Base-by-base conservation (phyloP, 1,284 basidiomycete genomes). In the Cryptococcus wingfieldii region DNA sequence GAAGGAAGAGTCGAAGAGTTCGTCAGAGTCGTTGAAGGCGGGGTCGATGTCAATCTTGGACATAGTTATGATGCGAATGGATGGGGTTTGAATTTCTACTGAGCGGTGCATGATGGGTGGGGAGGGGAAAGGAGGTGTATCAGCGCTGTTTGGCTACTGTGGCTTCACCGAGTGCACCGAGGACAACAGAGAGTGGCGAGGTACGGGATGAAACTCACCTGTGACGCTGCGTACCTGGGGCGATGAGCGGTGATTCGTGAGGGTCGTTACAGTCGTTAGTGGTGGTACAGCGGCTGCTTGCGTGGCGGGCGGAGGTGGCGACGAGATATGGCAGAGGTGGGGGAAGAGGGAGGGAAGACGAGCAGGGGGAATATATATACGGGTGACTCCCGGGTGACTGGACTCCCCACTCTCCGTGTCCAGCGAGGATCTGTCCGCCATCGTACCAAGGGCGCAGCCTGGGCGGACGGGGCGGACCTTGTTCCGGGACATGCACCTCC, bases 1-100 rank as follows among this genome's bases (percentile, higher is more conserved):
- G 39, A 60, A 57, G 16, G 55, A 54, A 18, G 59, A 60, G 41
- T 60, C 55, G 34, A 57, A 60, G 28, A 60, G 19, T 41, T 60
- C 59, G 59, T 60, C 59, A 47, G 57, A 55, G 27, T 55, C 38
- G 18, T 39, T 51, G 34, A 51, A 43, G 47, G 42, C 41, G 16
- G n/a, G n/a, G 41, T 42, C 41, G 41, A 42, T 18, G 23, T 42
- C 41, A 42, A 42, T 19, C n/a, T 42, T 42, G 41, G 41, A 23
- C 41, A 42, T 42, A 5, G 23, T 14, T 3, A 42, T 18, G 23
- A 23, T 42, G 41, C 41, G 12, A 16, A 42, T n/a, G 12, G 14
- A 42, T 42, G 23, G 39, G 39, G 39, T 8, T 34, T 1, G 1
- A n/a, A 42, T 18, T n/a, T 42, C 41, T 42, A 16, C 9, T 18